A percentile compares a stretch with the other conserved stretches of the same genome.
phyloP scores from a whole-genome alignment of 1,284 basidiomycete species.

The Mixia osmundae region DNA sequence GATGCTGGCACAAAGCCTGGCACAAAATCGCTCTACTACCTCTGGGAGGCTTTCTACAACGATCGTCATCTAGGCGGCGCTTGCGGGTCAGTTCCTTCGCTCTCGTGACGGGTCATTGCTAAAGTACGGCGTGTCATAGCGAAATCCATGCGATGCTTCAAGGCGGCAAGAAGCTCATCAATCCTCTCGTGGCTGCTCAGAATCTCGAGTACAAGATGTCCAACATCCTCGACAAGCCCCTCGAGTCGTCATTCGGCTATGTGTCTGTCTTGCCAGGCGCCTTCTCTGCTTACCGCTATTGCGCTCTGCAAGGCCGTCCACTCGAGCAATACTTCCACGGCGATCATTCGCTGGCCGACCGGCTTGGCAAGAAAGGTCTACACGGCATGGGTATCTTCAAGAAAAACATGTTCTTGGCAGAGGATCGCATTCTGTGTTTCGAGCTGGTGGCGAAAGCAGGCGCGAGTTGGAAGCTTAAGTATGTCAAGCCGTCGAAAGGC shows the following conservation, averaged over 20 bases:
- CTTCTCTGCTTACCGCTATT: conserved; percentile 81
- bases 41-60: conserved; percentile 80
- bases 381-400: conserved; percentile 97
- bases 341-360: conserved; percentile 67
- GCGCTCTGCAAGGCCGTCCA: conserved; percentile 74
- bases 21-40: conserved; percentile 85
- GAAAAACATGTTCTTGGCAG: conserved; percentile 34
- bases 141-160: conserved; percentile 90
- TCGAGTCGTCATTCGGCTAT: conserved; percentile 87
- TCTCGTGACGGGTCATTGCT: no score
- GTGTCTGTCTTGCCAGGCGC: conserved; percentile 77
- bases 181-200: conserved; percentile 80
- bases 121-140: no score
- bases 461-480: conserved; percentile 13
- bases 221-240: conserved; percentile 72
- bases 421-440: conserved; percentile 66
- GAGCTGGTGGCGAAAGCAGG: conserved; percentile 75
- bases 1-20: conserved; percentile 92
- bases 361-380: conserved; percentile 78
- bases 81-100: no score
- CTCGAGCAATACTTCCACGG: conserved; percentile 97
- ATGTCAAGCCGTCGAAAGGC: conserved; percentile 18
- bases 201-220: conserved; percentile 88
- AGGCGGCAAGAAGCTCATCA: conserved; percentile 70
- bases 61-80: conserved; percentile 73